Evolutionary conservation across 805 yeast genomes (phyloP).

Genomic region (Hanseniaspora vineae): DNA sequence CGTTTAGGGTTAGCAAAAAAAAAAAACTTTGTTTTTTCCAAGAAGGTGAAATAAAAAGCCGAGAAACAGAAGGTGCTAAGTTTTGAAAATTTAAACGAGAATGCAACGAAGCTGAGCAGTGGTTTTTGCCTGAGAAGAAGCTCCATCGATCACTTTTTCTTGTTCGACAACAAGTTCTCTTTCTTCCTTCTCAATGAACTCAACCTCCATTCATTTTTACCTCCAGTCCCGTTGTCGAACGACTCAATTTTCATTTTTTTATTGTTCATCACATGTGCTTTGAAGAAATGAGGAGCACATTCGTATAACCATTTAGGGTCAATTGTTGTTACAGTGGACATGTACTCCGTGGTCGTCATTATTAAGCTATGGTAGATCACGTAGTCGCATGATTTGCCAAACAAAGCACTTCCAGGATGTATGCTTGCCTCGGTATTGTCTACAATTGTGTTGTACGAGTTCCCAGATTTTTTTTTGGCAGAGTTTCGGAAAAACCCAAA

Average conservation of each 20-base stretch:
- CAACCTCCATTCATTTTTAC: conserved; percentile 67
- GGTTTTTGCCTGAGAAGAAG: too few relatives aligned
- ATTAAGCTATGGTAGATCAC: conserved; percentile 72
- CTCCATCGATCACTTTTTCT: neutral
- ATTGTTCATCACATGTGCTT: conserved; percentile 42
- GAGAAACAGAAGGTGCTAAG: neutral
- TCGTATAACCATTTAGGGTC: conserved; percentile 71
- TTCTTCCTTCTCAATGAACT: conserved; percentile 30
- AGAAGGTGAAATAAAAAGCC: neutral
- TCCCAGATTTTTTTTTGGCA: conserved; percentile 56
- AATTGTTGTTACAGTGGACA: conserved; percentile 78
- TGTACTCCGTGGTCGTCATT: conserved; percentile 76
- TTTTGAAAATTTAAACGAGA: neutral
- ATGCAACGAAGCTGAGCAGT: too few relatives aligned
- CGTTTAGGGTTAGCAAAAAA: neutral
- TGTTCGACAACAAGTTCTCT: conserved; percentile 15
- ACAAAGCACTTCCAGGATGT: conserved; percentile 78
- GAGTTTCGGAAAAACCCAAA: conserved; percentile 59
- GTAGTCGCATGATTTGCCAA: conserved; percentile 46
- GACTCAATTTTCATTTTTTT: conserved; percentile 62
- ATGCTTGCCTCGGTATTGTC: conserved; percentile 58
- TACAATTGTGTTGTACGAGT: conserved; percentile 58
- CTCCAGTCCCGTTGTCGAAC: conserved; percentile 45
- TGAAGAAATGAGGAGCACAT: conserved; percentile 61
- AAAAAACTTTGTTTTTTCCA: too few relatives aligned